Evolutionary conservation across 73 alveolate species (phyloP), one percentile per base, ranked within the genome.

Genomic region (Blepharisma japonicum): DNA sequence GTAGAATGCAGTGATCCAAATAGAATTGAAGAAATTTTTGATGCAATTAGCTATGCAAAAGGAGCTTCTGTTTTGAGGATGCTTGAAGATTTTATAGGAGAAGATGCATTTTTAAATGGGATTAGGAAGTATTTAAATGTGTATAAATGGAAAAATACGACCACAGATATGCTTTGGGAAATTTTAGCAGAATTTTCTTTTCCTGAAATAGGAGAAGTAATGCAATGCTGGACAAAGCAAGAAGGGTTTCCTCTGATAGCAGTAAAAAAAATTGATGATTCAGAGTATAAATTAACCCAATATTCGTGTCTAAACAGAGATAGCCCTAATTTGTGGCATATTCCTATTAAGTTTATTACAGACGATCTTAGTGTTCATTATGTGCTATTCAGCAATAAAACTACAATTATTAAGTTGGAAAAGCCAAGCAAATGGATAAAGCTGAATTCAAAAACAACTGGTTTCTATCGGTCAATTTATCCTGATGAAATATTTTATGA

Each of bases 11-110:
- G 81, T 67, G 87, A 85, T 68, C 90, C 99, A 7, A 95, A 89
- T 79, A 81, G 77, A 18, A 94, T 96, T 38, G 98, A 92, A 68
- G 84, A 88, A 71, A 86, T 94, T 68, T 93, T 97, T 83, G 99
- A 97, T 87, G 97, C 97, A 18, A 95, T 97, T 48, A 89, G 98
- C 38, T 97, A 97, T 87, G 96, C 97, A 9, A 97, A 97, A 82
- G 99, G 99, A 6, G 95, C 99, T 61, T 85, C 98, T 23, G 85
- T 94, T 55, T 87, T 97, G 45, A 95, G 88, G 83, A 92, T 93
- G 91, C 92, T 95, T 3, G 83, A 86, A 87, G 91, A 85, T 86
- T 81, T 88, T 48, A 89, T 95, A 81, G 98, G 99, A 0, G 83
- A 90, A 82, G 92, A 91, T 11, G 80, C 86, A 45, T 95, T 95